A percentile compares a stretch with the other conserved stretches of the same genome.
These are phyloP conservation scores for Hymenoscyphus infarciens DNA, from an alignment of 2,329 filamentous ascomycete species.

Conservation along the genomic window DNA sequence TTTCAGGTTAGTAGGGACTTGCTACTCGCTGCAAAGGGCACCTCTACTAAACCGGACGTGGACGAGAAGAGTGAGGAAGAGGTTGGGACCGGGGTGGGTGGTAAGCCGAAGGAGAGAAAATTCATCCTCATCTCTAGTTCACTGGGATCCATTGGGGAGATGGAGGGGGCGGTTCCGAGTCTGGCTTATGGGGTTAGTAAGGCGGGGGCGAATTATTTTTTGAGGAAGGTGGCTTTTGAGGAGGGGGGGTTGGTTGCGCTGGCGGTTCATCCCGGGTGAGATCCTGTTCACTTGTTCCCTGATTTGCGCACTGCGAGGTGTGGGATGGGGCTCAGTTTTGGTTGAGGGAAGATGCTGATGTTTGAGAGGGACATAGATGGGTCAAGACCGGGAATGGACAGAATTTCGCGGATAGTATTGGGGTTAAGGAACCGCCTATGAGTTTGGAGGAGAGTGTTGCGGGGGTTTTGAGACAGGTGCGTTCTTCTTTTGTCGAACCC, in stretches of 20 bases:
- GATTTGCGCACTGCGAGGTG: too few species aligned
- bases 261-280: constrained; percentile 33
- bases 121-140: constrained; percentile 38
- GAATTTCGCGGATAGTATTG: constrained; percentile 33
- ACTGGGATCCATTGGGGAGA: constrained; percentile 26
- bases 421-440: constrained; percentile 36
- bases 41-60: too few species aligned
- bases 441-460: constrained; percentile 37
- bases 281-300: too few species aligned
- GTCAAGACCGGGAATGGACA: constrained; percentile 44
- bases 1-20: constrained; percentile 44
- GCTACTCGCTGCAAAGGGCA: too few species aligned
- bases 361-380: too few species aligned
- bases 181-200: constrained; percentile 45
- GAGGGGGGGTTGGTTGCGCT: constrained; percentile 36
- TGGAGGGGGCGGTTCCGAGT: constrained; percentile 18
- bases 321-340: too few species aligned
- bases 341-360: too few species aligned
- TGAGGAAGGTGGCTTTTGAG: constrained; percentile 39
- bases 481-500: constrained; percentile 8
- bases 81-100: neutral
- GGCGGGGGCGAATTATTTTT: constrained; percentile 37
- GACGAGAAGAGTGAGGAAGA: constrained; percentile 21
- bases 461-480: constrained; percentile 34
- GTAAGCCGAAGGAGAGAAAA: constrained; percentile 33